phyloP scores from a whole-genome alignment of 768 basidiomycete genomes.

The Boletellus ananiceps region DNA sequence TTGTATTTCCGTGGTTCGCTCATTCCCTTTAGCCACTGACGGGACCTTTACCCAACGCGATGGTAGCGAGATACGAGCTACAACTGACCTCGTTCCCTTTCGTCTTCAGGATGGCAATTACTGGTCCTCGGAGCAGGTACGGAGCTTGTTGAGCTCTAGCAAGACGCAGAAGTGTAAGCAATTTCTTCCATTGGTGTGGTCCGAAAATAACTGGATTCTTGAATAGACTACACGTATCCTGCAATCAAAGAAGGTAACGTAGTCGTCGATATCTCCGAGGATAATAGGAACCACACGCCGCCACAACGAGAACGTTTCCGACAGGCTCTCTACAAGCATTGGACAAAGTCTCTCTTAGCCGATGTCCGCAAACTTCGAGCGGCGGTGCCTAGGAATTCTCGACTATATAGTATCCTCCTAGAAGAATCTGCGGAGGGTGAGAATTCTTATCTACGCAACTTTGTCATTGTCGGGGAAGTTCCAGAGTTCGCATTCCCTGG shows the following conservation, averaged over 20 bases:
- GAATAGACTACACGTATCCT: conserved; percentile 20
- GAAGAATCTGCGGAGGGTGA: background rate
- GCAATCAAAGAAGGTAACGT: conserved; percentile 10
- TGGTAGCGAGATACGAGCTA: too few species aligned
- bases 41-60: too few species aligned
- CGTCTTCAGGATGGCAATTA: conserved; percentile 1
- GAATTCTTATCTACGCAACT: conserved; percentile 4
- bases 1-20: background rate
- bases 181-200: background rate
- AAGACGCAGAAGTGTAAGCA: conserved; percentile 6
- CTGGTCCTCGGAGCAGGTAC: conserved; percentile 13
- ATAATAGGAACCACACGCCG: background rate
- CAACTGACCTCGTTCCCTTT: conserved; percentile 10
- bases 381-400: too few species aligned
- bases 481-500: conserved; percentile 17
- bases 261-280: conserved; percentile 11
- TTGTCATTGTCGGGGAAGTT: background rate
- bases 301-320: background rate
- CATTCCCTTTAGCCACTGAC: background rate
- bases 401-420: background rate
- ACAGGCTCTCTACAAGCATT: background rate
- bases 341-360: background rate
- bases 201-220: background rate
- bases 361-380: background rate
- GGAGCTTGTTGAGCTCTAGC: conserved; percentile 2